Base-by-base conservation (phyloP, 106 monocot genomes). In the Alisma plantagoaquatica region DNA sequence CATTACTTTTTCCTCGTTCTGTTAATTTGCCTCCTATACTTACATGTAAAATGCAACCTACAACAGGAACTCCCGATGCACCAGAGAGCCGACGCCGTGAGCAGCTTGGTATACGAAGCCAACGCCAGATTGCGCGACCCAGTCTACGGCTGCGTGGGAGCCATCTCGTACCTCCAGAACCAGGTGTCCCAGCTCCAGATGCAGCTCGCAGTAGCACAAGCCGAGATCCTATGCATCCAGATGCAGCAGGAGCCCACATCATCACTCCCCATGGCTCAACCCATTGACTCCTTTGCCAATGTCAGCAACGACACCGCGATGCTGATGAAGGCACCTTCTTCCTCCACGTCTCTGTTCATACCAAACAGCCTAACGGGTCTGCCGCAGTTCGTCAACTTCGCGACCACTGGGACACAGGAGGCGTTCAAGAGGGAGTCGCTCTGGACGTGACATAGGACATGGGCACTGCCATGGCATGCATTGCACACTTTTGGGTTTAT, bases 61-160 rank as follows among this genome's bases (percentile, higher is more conserved):
- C n/a, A n/a, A n/a, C 29, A 91, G 85, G 91, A 86, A 27, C 70
- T 92, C 21, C 91, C 91, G 2, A 44, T 71, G 17, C 70, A 81
- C 38, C 86, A 92, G 30, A 86, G 91, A 44, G 73, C 75, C 1
- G 86, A 92, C 55, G 85, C 91, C 0, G 86, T 76, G 47, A 82
- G 78, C 60, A 92, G 91, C 53, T 64, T 92, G 0, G 91, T 92
- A 0, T 92, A 92, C 57, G 91, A 92, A 53, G 91, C 91, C 1
- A 86, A 70, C 8, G 91, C 91, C 1, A 73, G 91, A 33, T 54
- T 73, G 72, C 65, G 84, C 33, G 81, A 91, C 29, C 91, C 91
- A 0, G 84, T 92, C 2, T 86, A 86, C 38, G 86, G 91, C 22
- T 86, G 81, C 31, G 81, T 82, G 10, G 91, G 85, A 2, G 70